These are phyloP conservation scores for Cryptococcus sp. DNA, from an alignment of 1,284 basidiomycete genomes.

Conservation along the genomic window DNA sequence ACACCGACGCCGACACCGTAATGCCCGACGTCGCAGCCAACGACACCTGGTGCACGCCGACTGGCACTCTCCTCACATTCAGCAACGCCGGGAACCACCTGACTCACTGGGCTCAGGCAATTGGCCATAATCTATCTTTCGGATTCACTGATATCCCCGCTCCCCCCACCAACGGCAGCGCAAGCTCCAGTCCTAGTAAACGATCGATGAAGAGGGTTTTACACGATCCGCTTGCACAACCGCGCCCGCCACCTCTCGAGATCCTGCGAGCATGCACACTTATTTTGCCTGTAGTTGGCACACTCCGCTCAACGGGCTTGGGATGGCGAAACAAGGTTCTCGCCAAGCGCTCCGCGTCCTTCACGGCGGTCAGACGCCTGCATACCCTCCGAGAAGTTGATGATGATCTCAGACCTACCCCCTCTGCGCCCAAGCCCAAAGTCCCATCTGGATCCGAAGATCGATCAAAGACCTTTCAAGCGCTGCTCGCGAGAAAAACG, in stretches of 20 bases:
- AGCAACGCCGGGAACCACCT: slow-evolving; percentile 13
- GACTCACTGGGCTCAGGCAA: slow-evolving; percentile 9
- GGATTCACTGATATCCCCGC: slow-evolving; percentile 5
- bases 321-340: slow-evolving; percentile 15
- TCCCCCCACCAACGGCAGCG: neutral
- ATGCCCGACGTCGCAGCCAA: neutral
- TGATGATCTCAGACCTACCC: slow-evolving; percentile 7
- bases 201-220: neutral
- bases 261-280: slow-evolving; percentile 13
- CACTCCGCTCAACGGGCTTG: slow-evolving; percentile 3
- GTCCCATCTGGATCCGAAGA: neutral
- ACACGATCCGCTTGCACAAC: neutral
- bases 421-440: slow-evolving; percentile 1
- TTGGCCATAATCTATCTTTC: slow-evolving; percentile 7
- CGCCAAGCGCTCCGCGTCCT: slow-evolving; percentile 15
- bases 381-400: slow-evolving; percentile 7
- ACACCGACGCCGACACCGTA: neutral
- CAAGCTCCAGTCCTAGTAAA: too few species aligned
- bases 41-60: neutral
- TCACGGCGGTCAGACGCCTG: slow-evolving; percentile 15
- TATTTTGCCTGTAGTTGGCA: slow-evolving; percentile 6
- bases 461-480: slow-evolving; percentile 6
- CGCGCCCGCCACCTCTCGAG: slow-evolving; percentile 1
- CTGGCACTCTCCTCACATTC: slow-evolving; percentile 11
- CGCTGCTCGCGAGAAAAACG: slow-evolving; percentile 9